Evolutionary conservation across 257 asterid genomes (phyloP).

Genomic region (Hygrophila difformis): DNA sequence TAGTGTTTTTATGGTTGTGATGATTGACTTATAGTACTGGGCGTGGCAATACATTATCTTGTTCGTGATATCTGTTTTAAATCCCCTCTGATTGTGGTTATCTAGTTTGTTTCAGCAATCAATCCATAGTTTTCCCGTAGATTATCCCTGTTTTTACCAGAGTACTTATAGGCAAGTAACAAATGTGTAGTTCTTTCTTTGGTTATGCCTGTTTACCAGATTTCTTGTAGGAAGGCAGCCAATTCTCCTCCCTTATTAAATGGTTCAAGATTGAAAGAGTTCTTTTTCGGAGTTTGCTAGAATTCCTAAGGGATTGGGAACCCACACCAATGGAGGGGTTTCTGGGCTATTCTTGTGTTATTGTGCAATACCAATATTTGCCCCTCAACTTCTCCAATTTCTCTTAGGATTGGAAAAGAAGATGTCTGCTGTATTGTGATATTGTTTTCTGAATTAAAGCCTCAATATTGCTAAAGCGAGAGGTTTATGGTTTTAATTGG

Average conservation of each 20-base stretch:
- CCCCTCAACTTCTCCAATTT: too few species aligned
- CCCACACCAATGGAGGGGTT: background rate
- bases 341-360: constrained; percentile 7
- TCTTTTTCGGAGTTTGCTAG: background rate
- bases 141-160: too few species aligned
- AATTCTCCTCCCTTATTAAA: background rate
- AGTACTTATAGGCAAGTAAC: too few species aligned
- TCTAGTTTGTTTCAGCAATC: background rate
- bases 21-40: constrained; percentile 1
- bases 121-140: too few species aligned
- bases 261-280: background rate
- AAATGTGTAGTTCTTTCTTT: too few species aligned
- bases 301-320: constrained; percentile 6
- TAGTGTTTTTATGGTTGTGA: background rate
- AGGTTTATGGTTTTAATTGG: constrained; percentile 5
- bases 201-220: constrained; percentile 4
- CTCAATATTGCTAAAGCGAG: background rate
- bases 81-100: constrained; percentile 1
- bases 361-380: background rate
- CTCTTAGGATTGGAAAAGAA: too few species aligned
- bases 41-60: constrained; percentile 8
- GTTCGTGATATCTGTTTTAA: background rate
- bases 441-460: constrained; percentile 1
- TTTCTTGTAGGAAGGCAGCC: background rate
- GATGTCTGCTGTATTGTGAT: background rate